Evolutionary conservation across 2,329 filamentous ascomycete species (phyloP).

Genomic region (Fusarium falciforme): DNA sequence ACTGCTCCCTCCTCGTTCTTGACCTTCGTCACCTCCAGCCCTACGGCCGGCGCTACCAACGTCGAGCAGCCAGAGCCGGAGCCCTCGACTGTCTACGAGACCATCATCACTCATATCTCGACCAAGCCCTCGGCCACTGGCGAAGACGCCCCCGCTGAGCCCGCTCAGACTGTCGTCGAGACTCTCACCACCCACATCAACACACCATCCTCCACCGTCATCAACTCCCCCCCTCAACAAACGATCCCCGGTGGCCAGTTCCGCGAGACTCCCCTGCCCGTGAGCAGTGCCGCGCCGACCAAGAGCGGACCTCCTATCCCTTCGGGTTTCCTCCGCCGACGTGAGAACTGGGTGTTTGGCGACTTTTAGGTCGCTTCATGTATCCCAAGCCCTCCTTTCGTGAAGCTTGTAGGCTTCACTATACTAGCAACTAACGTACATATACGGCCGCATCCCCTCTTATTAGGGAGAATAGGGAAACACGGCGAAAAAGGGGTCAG

Average conservation of each 20-base stretch:
- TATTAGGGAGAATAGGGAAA: neutral
- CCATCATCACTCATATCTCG: neutral
- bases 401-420: neutral
- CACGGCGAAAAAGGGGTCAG: constrained; percentile 9
- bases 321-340: constrained; percentile 39
- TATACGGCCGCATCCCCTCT: constrained; percentile 20
- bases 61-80: neutral
- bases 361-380: constrained; percentile 24
- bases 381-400: neutral
- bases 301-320: constrained; percentile 26
- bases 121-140: neutral
- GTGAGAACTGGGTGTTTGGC: constrained; percentile 41
- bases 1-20: constrained; percentile 33
- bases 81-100: neutral
- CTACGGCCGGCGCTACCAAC: constrained; percentile 5
- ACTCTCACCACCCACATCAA: constrained; percentile 27
- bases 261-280: constrained; percentile 30
- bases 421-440: constrained; percentile 20
- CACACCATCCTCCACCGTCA: constrained; percentile 9
- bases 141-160: neutral
- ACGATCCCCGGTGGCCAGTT: constrained; percentile 40
- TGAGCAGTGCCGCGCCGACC: constrained; percentile 8
- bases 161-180: constrained; percentile 27
- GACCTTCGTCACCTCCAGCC: constrained; percentile 33
- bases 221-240: constrained; percentile 8